A percentile compares a stretch with the other conserved stretches of the same genome.
Conservation (phyloP, 805 yeast species). For the Debaryomyces tyrocola region DNA sequence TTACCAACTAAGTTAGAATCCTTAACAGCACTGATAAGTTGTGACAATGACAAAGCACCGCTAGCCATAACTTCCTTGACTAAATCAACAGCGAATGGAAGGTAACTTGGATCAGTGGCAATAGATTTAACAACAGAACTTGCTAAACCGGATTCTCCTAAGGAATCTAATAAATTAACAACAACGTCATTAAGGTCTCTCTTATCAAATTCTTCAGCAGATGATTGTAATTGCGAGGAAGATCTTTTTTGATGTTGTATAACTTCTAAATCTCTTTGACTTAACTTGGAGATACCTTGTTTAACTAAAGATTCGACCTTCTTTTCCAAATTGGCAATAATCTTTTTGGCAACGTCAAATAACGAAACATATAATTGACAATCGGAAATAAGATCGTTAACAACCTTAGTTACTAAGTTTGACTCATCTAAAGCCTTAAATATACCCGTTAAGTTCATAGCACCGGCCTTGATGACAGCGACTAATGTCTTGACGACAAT, state of each 20-base stretch:
- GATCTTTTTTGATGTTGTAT: no score
- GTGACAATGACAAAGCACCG: conserved; percentile 27
- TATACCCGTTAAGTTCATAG: conserved; percentile 30
- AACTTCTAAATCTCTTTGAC: conserved; percentile 9
- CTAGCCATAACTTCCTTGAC: conserved; percentile 27
- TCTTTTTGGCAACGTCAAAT: conserved; percentile 29
- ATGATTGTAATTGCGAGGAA: not conserved
- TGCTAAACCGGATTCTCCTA: conserved; percentile 43
- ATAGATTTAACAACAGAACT: conserved; percentile 37
- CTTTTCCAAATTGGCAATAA: conserved; percentile 23
- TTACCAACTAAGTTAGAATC: conserved; percentile 32
- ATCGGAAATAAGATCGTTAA: conserved; percentile 37
- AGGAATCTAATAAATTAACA: conserved; percentile 39
- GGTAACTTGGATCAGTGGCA: conserved; percentile 35
- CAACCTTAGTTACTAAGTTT: conserved; percentile 31
- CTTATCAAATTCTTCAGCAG: conserved; percentile 8
- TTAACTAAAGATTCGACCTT: conserved; percentile 23
- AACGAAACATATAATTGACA: conserved; percentile 37
- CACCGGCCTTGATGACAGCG: conserved; percentile 32
- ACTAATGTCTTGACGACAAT: conserved; percentile 22
- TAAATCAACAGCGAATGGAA: conserved; percentile 37
- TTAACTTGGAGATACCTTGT: conserved; percentile 13
- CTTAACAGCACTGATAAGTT: conserved; percentile 30
- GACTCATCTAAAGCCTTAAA: conserved; percentile 38
- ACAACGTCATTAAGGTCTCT: conserved; percentile 29